These are phyloP conservation scores for Trypanosoma scelopori DNA, from an alignment of 208 protist species.

Conservation along the genomic window DNA sequence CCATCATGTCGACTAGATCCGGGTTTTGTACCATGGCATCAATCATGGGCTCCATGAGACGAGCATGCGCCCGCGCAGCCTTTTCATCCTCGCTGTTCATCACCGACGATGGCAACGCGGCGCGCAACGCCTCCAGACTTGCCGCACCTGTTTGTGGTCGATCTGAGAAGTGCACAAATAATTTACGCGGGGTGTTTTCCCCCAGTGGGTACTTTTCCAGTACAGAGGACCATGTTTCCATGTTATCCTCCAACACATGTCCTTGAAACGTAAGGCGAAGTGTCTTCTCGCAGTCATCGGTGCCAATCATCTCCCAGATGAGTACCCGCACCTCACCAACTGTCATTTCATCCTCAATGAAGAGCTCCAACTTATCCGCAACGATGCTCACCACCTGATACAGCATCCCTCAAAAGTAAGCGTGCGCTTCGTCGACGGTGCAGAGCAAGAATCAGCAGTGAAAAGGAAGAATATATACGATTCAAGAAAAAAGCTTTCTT, in stretches of 20 bases:
- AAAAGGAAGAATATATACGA: background rate
- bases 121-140: slow-evolving; percentile 50
- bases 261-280: slow-evolving; percentile 66
- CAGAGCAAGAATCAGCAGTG: background rate
- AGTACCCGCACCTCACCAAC: slow-evolving; percentile 73
- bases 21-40: slow-evolving; percentile 68
- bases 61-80: slow-evolving; percentile 40
- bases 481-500: background rate
- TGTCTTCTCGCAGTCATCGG: slow-evolving; percentile 24
- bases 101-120: slow-evolving; percentile 28
- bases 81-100: slow-evolving; percentile 33
- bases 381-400: slow-evolving; percentile 69
- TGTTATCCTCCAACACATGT: slow-evolving; percentile 46
- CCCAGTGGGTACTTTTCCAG: background rate
- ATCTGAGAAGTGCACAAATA: slow-evolving; percentile 57
- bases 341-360: slow-evolving; percentile 74
- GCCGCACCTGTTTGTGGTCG: slow-evolving; percentile 26
- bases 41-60: slow-evolving; percentile 69
- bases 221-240: slow-evolving; percentile 34
- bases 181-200: slow-evolving; percentile 34
- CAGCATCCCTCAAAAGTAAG: slow-evolving; percentile 37
- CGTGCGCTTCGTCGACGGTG: background rate
- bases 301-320: slow-evolving; percentile 53
- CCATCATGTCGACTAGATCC: slow-evolving; percentile 46
- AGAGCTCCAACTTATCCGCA: slow-evolving; percentile 52